A percentile compares a stretch with the other conserved stretches of the same genome.
Conservation (phyloP, 345 rosid species). For the Raphanus sativus region DNA sequence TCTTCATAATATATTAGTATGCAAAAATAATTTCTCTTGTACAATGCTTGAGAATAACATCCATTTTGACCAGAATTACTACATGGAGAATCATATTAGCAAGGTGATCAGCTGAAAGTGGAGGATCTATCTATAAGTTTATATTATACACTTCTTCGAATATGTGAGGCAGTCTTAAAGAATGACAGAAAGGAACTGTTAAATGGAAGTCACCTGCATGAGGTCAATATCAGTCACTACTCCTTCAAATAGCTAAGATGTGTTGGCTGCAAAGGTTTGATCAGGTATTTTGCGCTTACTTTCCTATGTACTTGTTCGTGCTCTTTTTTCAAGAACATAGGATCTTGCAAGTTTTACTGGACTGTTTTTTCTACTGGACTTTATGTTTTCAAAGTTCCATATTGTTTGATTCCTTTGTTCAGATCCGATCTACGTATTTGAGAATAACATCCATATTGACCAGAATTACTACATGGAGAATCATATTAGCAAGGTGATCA, state of each 20-base stretch:
- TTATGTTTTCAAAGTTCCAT: too few relatives aligned
- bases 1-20: neutral
- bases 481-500: conserved; percentile 82
- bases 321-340: neutral
- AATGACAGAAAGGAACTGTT: conserved; percentile 93
- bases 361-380: neutral
- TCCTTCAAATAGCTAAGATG: conserved; percentile 75
- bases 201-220: conserved; percentile 73
- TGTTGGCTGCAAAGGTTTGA: conserved; percentile 81
- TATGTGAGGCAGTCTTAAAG: conserved; percentile 92
- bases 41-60: conserved; percentile 66
- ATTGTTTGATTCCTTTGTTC: neutral
- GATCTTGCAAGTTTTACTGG: conserved; percentile 1
- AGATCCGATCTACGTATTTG: conserved; percentile 86
- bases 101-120: conserved; percentile 53
- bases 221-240: conserved; percentile 90
- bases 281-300: conserved; percentile 44
- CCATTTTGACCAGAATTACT: conserved; percentile 90
- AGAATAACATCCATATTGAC: conserved; percentile 91
- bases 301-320: conserved; percentile 13
- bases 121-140: neutral
- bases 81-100: conserved; percentile 89
- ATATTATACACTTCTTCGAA: conserved; percentile 55
- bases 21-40: neutral
- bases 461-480: conserved; percentile 91